These are phyloP conservation scores for Nannochloropsis granulata DNA, from an alignment of 108 stramenopile species.

Conservation along the genomic window DNA sequence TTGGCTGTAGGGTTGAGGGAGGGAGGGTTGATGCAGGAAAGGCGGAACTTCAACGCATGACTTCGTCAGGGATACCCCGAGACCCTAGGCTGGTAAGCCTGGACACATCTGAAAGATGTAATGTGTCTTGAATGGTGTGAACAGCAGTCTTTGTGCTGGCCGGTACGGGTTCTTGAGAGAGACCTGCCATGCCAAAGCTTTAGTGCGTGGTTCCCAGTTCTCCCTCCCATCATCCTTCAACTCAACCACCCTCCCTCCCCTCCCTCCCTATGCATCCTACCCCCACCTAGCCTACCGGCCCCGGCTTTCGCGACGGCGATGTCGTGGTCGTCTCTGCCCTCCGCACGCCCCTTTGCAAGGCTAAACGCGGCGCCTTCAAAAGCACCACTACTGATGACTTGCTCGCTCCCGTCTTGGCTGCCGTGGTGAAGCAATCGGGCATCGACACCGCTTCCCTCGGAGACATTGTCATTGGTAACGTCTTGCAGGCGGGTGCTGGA, in stretches of 20 bases:
- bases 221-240: too few species aligned
- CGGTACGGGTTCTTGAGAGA: too few species aligned
- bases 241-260: not conserved
- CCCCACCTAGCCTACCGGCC: not conserved
- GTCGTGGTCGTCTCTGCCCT: slow-evolving; percentile 37
- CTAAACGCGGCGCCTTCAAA: slow-evolving; percentile 40
- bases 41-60: too few species aligned
- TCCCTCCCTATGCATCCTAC: not conserved
- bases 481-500: slow-evolving; percentile 65
- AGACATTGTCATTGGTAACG: slow-evolving; percentile 82
- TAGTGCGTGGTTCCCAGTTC: too few species aligned
- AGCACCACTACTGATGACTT: slow-evolving; percentile 41
- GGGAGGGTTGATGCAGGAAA: too few species aligned
- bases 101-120: too few species aligned
- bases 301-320: slow-evolving; percentile 11
- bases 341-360: slow-evolving; percentile 36
- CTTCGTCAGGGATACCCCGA: too few species aligned
- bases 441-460: slow-evolving; percentile 36
- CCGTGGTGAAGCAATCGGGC: slow-evolving; percentile 23
- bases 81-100: too few species aligned
- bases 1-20: too few species aligned
- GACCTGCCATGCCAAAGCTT: too few species aligned
- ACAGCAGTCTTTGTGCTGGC: too few species aligned
- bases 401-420: slow-evolving; percentile 24
- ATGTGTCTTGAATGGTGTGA: too few species aligned